A percentile compares a stretch with the other conserved stretches of the same genome.
These are phyloP conservation scores for Thielaviopsis musarum DNA, from an alignment of 2,329 filamentous ascomycete genomes.

Conservation along the genomic window DNA sequence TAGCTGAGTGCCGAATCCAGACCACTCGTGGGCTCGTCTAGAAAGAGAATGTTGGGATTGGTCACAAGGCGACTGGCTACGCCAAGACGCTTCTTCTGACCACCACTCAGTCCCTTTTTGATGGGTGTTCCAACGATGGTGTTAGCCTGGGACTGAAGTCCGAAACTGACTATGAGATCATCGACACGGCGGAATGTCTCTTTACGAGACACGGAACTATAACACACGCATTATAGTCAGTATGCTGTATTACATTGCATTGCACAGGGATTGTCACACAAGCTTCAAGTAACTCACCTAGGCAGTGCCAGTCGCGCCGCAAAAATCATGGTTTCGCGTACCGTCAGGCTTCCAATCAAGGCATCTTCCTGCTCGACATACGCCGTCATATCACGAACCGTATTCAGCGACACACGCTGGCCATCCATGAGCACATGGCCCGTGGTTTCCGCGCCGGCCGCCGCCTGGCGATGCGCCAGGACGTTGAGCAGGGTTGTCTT, in stretches of 20 bases:
- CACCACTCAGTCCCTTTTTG: constrained; percentile 67
- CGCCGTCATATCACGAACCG: constrained; percentile 48
- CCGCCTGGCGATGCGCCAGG: constrained; percentile 44
- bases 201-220: constrained; percentile 23
- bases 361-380: constrained; percentile 86
- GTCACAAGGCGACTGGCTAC: constrained; percentile 72
- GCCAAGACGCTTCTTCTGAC: constrained; percentile 66
- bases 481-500: constrained; percentile 77
- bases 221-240: constrained; percentile 14
- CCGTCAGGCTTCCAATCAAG: constrained; percentile 63
- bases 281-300: constrained; percentile 12
- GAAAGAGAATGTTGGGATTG: constrained; percentile 61
- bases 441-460: constrained; percentile 25
- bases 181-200: constrained; percentile 48
- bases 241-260: background rate
- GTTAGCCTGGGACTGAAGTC: constrained; percentile 50
- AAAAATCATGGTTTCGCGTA: constrained; percentile 64
- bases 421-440: constrained; percentile 48
- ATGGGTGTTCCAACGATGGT: constrained; percentile 69
- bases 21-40: constrained; percentile 74
- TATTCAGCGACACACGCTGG: constrained; percentile 28
- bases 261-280: constrained; percentile 21
- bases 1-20: constrained; percentile 61
- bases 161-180: constrained; percentile 53
- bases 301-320: constrained; percentile 50